Percentiles rank a stretch among this genome's conserved stretches.
These are phyloP conservation scores for Tricholoma flavovirens DNA, from an alignment of 768 basidiomycete species.

Conservation along the genomic window DNA sequence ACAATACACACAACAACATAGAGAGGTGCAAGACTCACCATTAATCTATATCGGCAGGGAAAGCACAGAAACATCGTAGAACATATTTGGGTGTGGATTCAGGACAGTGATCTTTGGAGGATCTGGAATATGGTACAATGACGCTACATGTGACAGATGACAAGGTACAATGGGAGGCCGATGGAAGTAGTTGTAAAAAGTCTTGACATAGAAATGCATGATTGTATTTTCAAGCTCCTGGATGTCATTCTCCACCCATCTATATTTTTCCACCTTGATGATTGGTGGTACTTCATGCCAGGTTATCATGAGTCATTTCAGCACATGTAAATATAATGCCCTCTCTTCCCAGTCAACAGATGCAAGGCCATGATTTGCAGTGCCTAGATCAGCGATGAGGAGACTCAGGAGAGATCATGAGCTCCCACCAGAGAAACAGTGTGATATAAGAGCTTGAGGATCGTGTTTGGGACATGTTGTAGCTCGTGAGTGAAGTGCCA, in stretches of 20 bases:
- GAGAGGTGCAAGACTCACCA: not conserved
- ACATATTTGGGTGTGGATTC: not conserved
- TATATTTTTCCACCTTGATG: not conserved
- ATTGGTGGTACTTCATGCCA: not conserved
- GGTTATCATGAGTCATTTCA: not conserved
- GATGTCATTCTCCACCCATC: not conserved
- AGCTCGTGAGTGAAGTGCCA: conserved; percentile 13
- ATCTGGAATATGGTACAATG: not conserved
- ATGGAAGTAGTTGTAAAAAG: not conserved
- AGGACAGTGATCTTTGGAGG: not conserved
- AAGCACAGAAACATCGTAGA: not conserved
- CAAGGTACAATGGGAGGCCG: not conserved
- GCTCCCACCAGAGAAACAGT: not conserved
- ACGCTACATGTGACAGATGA: not conserved
- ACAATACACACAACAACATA: too few species aligned
- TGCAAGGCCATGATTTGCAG: conserved; percentile 9
- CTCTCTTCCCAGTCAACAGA: not conserved
- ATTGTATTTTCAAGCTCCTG: not conserved
- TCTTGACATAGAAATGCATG: not conserved
- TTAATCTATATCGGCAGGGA: not conserved
- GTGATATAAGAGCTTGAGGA: not conserved
- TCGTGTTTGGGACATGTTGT: not conserved
- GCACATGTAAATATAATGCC: not conserved
- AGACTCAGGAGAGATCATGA: conserved; percentile 1
- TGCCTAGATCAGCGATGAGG: not conserved